Evolutionary conservation across 345 rosid species (phyloP).

Genomic region (Linum usitatissimum): DNA sequence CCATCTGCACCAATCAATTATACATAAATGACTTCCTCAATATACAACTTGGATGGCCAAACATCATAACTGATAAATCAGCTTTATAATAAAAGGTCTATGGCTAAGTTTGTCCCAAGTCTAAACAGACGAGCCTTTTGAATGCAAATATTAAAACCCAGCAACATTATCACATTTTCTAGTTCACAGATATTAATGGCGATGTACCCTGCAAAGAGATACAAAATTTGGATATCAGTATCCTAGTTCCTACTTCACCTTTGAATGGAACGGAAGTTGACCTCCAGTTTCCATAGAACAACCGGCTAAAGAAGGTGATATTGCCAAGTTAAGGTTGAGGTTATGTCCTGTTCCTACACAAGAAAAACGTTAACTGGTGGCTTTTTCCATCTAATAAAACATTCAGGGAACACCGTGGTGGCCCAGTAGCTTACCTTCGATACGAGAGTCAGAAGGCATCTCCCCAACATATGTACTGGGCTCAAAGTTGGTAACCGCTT

Average conservation of each 20-base stretch:
- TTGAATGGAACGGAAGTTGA: slow-evolving; percentile 32
- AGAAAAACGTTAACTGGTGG: slow-evolving; percentile 5
- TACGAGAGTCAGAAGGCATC: slow-evolving; percentile 31
- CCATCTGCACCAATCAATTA: slow-evolving; percentile 27
- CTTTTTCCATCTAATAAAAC: not conserved
- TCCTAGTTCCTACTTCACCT: slow-evolving; percentile 26
- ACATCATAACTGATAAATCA: not conserved
- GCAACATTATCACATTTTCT: not conserved
- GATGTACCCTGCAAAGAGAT: not conserved
- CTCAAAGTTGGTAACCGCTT: slow-evolving; percentile 29
- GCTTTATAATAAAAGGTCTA: not conserved
- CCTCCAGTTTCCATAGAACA: slow-evolving; percentile 37
- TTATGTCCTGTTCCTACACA: slow-evolving; percentile 33
- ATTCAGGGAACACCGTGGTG: not conserved
- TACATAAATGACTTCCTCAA: slow-evolving; percentile 3
- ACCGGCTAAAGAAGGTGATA: slow-evolving; percentile 42
- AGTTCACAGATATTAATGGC: not conserved
- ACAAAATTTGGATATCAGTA: not conserved
- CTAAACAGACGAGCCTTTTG: not conserved
- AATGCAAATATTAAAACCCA: not conserved
- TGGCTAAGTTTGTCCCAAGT: too few species aligned
- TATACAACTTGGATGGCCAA: not conserved
- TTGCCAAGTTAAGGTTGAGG: slow-evolving; percentile 78
- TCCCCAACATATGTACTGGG: slow-evolving; percentile 60
- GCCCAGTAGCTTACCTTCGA: slow-evolving; percentile 37